Percentiles rank a stretch among this genome's conserved stretches.
Conservation (phyloP, 208 protist species). For the Chromosphaera perkinsii region DNA sequence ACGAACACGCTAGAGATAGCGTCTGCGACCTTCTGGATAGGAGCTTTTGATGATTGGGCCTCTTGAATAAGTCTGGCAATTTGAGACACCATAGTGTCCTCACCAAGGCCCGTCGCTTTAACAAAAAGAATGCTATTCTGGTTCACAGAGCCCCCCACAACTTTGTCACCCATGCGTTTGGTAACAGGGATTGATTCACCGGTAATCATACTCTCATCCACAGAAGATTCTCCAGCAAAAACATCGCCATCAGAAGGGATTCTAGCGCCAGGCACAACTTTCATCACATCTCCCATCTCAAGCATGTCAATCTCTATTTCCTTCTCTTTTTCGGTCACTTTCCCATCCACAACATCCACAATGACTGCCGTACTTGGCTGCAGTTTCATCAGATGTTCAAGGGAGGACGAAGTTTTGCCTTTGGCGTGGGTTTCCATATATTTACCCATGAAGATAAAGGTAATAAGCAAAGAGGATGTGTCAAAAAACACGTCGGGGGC, state of each 20-base stretch:
- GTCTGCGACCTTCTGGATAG: slow-evolving; percentile 76
- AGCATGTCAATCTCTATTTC: neutral
- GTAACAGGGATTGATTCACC: slow-evolving; percentile 26
- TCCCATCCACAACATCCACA: neutral
- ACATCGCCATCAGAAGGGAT: slow-evolving; percentile 34
- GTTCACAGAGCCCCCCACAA: slow-evolving; percentile 42
- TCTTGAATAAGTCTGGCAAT: slow-evolving; percentile 89
- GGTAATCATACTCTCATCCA: slow-evolving; percentile 43
- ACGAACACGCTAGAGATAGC: slow-evolving; percentile 82
- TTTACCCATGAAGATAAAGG: slow-evolving; percentile 35
- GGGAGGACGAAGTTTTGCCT: slow-evolving; percentile 21
- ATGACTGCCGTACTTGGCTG: slow-evolving; percentile 6
- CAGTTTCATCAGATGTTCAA: slow-evolving; percentile 49
- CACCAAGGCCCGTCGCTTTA: slow-evolving; percentile 14
- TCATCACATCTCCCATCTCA: slow-evolving; percentile 22
- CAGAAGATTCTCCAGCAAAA: neutral
- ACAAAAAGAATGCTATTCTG: slow-evolving; percentile 6
- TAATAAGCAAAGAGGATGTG: slow-evolving; percentile 30
- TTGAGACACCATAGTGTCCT: slow-evolving; percentile 77
- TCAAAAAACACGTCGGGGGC: slow-evolving; percentile 22
- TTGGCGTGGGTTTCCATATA: slow-evolving; percentile 33
- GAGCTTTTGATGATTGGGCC: slow-evolving; percentile 85
- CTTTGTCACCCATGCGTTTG: slow-evolving; percentile 19
- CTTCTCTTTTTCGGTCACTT: neutral
- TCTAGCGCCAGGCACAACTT: slow-evolving; percentile 13